Evolutionary conservation across 225 moss, liverwort and hornwort genomes (phyloP), one percentile per base, ranked within the genome.

Genomic region (Marchantia paleacea): DNA sequence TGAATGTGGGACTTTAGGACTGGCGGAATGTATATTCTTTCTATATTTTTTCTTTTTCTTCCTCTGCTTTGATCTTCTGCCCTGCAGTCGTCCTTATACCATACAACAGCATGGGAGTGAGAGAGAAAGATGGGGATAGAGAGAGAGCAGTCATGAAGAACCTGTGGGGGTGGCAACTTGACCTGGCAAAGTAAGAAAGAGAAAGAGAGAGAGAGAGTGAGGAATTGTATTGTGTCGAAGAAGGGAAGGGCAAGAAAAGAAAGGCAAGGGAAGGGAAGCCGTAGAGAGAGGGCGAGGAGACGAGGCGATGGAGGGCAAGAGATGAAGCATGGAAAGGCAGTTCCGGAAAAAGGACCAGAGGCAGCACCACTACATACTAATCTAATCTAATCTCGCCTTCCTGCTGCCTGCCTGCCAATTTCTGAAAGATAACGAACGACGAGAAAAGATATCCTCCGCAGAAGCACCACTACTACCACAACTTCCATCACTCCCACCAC

Each of bases 71-170:
- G 63, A 14, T 63, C 24, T 63, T 20, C 22, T 14, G 24, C 63
- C 24, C 63, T 18, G 13, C 18, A 12, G 55, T 12, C 12, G 13
- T 18, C 55, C 18, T 55, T 55, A 55, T 55, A 10, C 55, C 1
- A 39, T 39, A 39, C 39, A 39, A 39, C 39, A 39, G 39, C 39
- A 5, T 39, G 39, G 2, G 39, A 39, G 39, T 5, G 39, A 39
- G 39, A 4, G 18, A 55, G 55, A 55, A 55, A 55, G 13, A 55
- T 55, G 57, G 57, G 57, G 13, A 57, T 19, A 12, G 57, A 57
- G 57, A 63, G 24, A 63, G 63, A 63, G 63, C 12, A n/a, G 18
- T 63, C 63, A 63, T 63, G 63, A 63, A 63, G n/a, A n/a, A 63
- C 63, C 63, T 63, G 63, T 10, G 22, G 3, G 20, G 63, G 24